Evolutionary conservation across 169 alveolate genomes (phyloP).

Genomic region (Babesia gibsoni): DNA sequence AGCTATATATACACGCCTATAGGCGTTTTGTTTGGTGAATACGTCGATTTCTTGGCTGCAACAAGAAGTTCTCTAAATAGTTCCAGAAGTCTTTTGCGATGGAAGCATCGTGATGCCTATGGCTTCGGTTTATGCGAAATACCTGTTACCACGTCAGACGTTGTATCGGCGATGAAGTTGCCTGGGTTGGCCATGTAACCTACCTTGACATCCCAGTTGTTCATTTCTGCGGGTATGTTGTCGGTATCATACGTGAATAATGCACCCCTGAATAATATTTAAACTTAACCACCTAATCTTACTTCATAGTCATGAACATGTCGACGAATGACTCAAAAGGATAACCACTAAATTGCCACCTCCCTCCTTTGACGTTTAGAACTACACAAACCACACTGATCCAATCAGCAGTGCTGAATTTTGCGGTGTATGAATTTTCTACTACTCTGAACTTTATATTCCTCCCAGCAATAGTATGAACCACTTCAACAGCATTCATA

Average conservation of each 20-base stretch:
- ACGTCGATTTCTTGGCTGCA: slow-evolving; percentile 52
- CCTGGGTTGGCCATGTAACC: neutral
- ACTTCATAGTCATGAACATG: slow-evolving; percentile 69
- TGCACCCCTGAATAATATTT: slow-evolving; percentile 29
- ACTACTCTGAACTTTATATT: slow-evolving; percentile 67
- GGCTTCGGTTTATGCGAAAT: slow-evolving; percentile 54
- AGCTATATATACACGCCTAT: neutral
- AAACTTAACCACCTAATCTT: neutral
- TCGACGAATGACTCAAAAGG: slow-evolving; percentile 71
- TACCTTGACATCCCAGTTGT: slow-evolving; percentile 62
- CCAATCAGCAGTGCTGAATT: slow-evolving; percentile 72
- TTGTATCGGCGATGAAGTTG: neutral
- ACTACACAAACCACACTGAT: slow-evolving; percentile 73
- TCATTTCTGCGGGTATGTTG: slow-evolving; percentile 56
- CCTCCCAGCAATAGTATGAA: slow-evolving; percentile 66
- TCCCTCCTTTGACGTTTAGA: slow-evolving; percentile 66
- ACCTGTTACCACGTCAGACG: slow-evolving; percentile 21
- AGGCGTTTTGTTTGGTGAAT: slow-evolving; percentile 45
- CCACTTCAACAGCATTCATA: slow-evolving; percentile 68
- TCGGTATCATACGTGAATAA: slow-evolving; percentile 57
- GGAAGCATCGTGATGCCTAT: slow-evolving; percentile 63
- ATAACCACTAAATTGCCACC: slow-evolving; percentile 66
- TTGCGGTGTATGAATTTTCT: slow-evolving; percentile 66
- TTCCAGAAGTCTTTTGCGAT: slow-evolving; percentile 65
- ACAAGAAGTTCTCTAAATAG: slow-evolving; percentile 55